Percentiles rank a stretch among this genome's conserved stretches.
Evolutionary conservation across 2,329 filamentous ascomycete species (phyloP).

Genomic region (Colletotrichum limetticola): DNA sequence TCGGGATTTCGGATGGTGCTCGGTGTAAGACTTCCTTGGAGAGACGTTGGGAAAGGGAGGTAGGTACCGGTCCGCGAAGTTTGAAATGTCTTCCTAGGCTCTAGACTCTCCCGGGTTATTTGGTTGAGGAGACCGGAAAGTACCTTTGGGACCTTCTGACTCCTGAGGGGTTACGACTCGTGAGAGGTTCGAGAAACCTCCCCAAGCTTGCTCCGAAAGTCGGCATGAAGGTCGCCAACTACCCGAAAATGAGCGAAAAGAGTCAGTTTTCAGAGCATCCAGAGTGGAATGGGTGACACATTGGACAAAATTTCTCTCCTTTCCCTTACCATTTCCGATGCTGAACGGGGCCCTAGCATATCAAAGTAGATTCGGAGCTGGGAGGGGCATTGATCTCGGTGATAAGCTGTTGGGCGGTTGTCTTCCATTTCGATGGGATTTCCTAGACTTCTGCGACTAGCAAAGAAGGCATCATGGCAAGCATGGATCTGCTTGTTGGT

Average conservation of each 20-base stretch:
- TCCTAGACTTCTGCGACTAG: neutral
- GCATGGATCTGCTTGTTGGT: constrained; percentile 28
- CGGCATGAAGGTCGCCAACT: constrained; percentile 7
- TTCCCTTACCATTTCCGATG: neutral
- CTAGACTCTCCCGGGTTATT: neutral
- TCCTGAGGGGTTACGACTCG: constrained; percentile 9
- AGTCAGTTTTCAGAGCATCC: neutral
- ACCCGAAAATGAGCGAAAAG: constrained; percentile 13
- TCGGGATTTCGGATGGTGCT: constrained; percentile 34
- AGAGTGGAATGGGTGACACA: neutral
- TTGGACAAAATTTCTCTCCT: neutral
- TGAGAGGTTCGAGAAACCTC: constrained; percentile 21
- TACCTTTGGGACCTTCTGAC: neutral
- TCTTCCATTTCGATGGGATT: constrained; percentile 16
- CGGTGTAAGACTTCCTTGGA: constrained; percentile 23
- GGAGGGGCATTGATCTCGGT: constrained; percentile 32
- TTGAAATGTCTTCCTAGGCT: neutral
- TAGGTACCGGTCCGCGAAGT: neutral
- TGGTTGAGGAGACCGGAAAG: neutral
- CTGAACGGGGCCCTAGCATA: neutral
- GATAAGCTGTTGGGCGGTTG: constrained; percentile 21
- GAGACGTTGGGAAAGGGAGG: neutral
- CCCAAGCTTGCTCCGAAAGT: constrained; percentile 28
- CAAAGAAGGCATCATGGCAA: constrained; percentile 6
- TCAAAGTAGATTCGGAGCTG: constrained; percentile 8